Evolutionary conservation across 108 stramenopile species (phyloP).

Genomic region (Cyclostephanos invisitatus): DNA sequence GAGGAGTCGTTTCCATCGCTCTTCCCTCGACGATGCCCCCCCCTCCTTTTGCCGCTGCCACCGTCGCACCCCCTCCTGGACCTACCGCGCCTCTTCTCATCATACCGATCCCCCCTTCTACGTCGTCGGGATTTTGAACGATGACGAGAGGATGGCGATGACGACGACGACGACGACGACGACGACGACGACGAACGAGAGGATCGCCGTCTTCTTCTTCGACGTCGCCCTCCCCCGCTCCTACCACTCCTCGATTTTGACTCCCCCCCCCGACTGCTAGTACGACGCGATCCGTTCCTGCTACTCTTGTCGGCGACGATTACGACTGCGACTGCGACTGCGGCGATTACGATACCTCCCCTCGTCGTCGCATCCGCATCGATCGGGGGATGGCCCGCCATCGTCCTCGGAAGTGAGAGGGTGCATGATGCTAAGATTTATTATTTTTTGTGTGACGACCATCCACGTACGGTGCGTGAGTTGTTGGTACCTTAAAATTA

Average conservation of each 20-base stretch:
- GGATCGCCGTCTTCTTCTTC: background rate
- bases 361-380: too few relatives aligned
- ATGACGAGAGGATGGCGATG: slow-evolving; percentile 7
- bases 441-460: too few relatives aligned
- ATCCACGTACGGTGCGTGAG: too few relatives aligned
- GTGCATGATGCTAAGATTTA: too few relatives aligned
- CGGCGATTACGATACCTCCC: background rate
- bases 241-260: slow-evolving; percentile 11
- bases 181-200: slow-evolving; percentile 36
- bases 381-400: too few relatives aligned
- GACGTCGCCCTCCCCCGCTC: slow-evolving; percentile 1
- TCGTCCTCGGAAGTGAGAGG: too few relatives aligned
- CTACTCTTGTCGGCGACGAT: background rate
- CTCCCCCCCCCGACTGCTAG: background rate
- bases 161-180: slow-evolving; percentile 19
- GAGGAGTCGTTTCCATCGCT: background rate
- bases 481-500: too few relatives aligned
- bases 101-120: background rate
- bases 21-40: background rate
- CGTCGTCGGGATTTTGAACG: background rate
- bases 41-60: background rate
- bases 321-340: background rate
- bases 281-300: background rate
- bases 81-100: background rate
- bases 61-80: background rate